Base-by-base conservation (phyloP, 495 filamentous ascomycete genomes). In the Neurospora sp. region DNA sequence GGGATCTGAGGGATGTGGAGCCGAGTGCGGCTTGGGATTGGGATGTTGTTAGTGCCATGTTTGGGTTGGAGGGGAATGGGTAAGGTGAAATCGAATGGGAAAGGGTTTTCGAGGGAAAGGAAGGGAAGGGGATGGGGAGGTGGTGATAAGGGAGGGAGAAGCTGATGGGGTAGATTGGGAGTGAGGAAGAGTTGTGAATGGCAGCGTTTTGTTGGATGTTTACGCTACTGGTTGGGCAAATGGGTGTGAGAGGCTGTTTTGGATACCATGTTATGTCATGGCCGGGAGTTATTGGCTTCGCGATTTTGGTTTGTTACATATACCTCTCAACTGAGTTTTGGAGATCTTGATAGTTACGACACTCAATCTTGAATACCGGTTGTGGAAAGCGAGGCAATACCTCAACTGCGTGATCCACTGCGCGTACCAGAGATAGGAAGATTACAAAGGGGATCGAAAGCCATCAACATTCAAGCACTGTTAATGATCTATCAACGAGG, bases 11-110 rank as follows among this genome's bases (percentile, higher is more conserved):
- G 74, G 78, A 77, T 46, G 78, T 83, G 12, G 87, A 89, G 77
- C 76, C 78, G 1, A 83, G 85, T 14, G 84, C 84, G 5, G 79
- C 78, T 20, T 89, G 87, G 86, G 84, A 85, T 73, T 90, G 87
- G 84, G 82, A 83, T 66, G 82, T 88, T 23, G 72, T 87, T 12
- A 81, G 80, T 77, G 79, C 79, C 5, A 74, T 87, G 39, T 87
- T 86, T 72, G 79, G 81, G 40, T 62, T 85, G 69, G 83, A 83
- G 9, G 82, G 54, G 12, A 37, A 66, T 62, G 54, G 54, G 23
- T 62, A 62, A 62, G 23, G 49, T 60, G 5, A 11, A 27, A 23
- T 2, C 27, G n/a, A 23, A 60, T 23, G 20, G 10, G 49, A 27
- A 6, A 23, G 46, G 12, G 8, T 38, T 38, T 38, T 1, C 37